Base-by-base conservation (phyloP, 805 yeast species). In the Spathaspora hagerdaliae region DNA sequence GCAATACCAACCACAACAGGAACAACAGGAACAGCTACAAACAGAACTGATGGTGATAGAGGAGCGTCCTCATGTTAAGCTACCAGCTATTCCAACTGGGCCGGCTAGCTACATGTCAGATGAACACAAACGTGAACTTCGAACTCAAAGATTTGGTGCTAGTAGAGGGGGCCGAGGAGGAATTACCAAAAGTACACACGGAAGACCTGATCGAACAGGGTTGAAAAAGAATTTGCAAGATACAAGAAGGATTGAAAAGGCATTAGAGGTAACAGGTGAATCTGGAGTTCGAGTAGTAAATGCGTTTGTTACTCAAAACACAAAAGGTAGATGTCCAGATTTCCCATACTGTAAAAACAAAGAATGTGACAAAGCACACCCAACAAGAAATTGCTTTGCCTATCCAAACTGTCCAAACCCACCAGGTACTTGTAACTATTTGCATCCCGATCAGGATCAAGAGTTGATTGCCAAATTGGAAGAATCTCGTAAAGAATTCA, bases 371-470 rank as follows among this genome's bases (percentile, higher is more conserved):
- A 82, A 78, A 59, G 80, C 89, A 3, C 97, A 90, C 65, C 96
- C 96, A 19, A 80, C 88, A 1, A 85, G 78, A 55, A 72, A 73
- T 6, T 89, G 97, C 63, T 79, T 76, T 64, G 79, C 80, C 6
- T 87, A 74, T 61, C 94, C 94, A 46, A 78, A 83, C 55, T 89
- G 96, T 67, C 76, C 87, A 26, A 83, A 85, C 55, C 77, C 83
- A 3, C 83, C 85, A 32, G 96, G 95, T 9, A 86, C 94, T 0
- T 89, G 97, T 67, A 82, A 80, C 52, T 87, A 71, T 56, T 69
- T 90, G 53, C 97, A 89, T 61, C 91, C 95, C 9, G 86, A 86
- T 49, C 89, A 89, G 67, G 97, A 89, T 63, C 85, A 78, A 55
- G 86, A 73, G 31, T 70, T 87, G 56, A 79, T 85, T 67, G 80